A percentile compares a stretch with the other conserved stretches of the same genome.
Conservation (phyloP, 805 yeast species). For the Candida odintsovae region DNA sequence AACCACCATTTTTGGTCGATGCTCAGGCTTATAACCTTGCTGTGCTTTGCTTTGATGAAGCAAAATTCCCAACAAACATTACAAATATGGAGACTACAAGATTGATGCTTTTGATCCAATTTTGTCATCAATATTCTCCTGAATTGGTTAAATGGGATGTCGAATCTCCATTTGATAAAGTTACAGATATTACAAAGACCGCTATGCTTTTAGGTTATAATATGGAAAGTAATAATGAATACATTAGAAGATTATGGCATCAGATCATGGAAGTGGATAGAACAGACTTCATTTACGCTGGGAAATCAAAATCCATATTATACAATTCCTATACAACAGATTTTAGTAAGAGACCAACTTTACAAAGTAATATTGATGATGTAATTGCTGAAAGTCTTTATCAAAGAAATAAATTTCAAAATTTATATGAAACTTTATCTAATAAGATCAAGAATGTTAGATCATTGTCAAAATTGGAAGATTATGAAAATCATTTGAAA, state of each 20-base stretch:
- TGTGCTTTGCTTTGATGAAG: slow-evolving; percentile 1
- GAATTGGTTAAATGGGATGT: neutral
- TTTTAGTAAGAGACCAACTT: neutral
- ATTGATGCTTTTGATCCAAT: neutral
- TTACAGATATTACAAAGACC: neutral
- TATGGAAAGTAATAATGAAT: neutral
- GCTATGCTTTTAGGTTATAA: neutral
- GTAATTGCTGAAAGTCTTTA: slow-evolving; percentile 1
- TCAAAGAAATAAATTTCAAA: slow-evolving; percentile 3
- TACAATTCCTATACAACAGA: neutral
- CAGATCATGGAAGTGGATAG: slow-evolving; percentile 1
- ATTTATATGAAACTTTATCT: slow-evolving; percentile 1
- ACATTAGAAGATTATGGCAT: slow-evolving; percentile 1
- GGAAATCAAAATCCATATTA: neutral
- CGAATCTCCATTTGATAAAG: neutral
- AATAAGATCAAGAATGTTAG: slow-evolving; percentile 7
- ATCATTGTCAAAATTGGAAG: slow-evolving; percentile 1
- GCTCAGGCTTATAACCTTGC: neutral
- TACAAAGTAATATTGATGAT: neutral
- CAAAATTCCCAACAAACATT: neutral
- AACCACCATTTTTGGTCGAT: neutral
- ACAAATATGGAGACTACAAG: neutral
- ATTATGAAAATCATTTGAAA: slow-evolving; percentile 1
- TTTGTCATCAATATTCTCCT: neutral
- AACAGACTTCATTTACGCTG: slow-evolving; percentile 1